Base-by-base conservation (phyloP, 192 early-diverging fungal genomes). In the Backusella liffmaniae region DNA sequence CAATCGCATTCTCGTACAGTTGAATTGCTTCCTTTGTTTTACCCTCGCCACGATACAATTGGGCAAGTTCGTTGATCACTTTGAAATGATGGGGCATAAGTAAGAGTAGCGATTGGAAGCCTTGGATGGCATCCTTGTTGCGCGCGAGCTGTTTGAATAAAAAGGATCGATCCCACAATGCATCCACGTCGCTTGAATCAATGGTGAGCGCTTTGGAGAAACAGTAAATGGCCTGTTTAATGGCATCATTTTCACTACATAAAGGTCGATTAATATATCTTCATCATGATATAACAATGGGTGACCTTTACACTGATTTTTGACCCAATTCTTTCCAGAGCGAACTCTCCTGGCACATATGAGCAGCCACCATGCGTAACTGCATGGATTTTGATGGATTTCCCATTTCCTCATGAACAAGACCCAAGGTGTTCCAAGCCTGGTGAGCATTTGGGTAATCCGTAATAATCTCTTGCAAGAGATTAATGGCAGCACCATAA, bases 341-440 rank as follows among this genome's bases (percentile, higher is more conserved):
- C 18, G 83, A 77, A 0, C 73, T 83, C 77, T 97, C 92, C 53
- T 89, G 89, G 6, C 88, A 86, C 78, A 99, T 75, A 77, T 97
- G 96, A 1, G 96, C 98, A 4, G 96, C 96, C n/a, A 99, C 91
- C 67, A 96, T 88, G 67, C 92, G 89, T 8, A 95, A 75, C 74
- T 94, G 89, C 44, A 95, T 75, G 0, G 95, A 92, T 71, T 92
- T 93, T n/a, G 83, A 81, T 13, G 77, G 73, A 70, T 93, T 88
- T 7, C 96, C 93, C 36, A 94, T 73, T 71, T 98, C 95, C 72
- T 97, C 94, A 73, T 97, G 94, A 36, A 97, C 91, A 70, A 96
- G 84, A 65, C 94, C 97, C 78, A 98, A 89, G 1, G 92, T 93
- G 70, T 87, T 87, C 98, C 98, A 99, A 16, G 96, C 96, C 35